These are phyloP conservation scores for Multifurca ochricompacta DNA, from an alignment of 768 basidiomycete genomes.

Conservation along the genomic window DNA sequence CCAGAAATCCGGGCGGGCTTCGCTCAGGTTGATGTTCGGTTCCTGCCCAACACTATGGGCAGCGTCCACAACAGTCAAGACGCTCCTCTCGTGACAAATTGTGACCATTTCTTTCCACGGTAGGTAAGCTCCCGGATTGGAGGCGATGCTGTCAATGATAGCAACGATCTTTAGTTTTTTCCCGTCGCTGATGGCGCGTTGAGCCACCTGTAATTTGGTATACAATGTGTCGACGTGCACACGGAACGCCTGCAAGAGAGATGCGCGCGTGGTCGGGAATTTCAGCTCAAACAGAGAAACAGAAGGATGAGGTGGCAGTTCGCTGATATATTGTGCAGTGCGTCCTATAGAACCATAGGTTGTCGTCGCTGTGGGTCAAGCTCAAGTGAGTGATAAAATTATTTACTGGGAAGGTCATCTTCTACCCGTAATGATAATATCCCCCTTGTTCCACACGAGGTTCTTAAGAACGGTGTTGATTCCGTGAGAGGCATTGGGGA, in stretches of 20 bases:
- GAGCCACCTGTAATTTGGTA: slow-evolving; percentile 5
- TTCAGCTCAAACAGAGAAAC: slow-evolving; percentile 41
- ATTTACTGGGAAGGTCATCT: slow-evolving; percentile 22
- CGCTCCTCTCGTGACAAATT: slow-evolving; percentile 54
- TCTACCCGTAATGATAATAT: slow-evolving; percentile 56
- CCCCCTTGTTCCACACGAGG: slow-evolving; percentile 57
- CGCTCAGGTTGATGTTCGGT: slow-evolving; percentile 46
- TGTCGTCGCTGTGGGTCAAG: slow-evolving; percentile 36
- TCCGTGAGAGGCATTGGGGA: slow-evolving; percentile 56
- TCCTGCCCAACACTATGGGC: slow-evolving; percentile 77
- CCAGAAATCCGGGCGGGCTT: slow-evolving; percentile 66
- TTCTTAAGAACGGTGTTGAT: slow-evolving; percentile 62
- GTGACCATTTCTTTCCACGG: slow-evolving; percentile 68
- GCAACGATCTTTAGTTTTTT: slow-evolving; percentile 47
- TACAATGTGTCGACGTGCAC: slow-evolving; percentile 30
- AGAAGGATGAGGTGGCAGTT: slow-evolving; percentile 46
- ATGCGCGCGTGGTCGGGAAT: slow-evolving; percentile 50
- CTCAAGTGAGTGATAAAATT: not conserved
- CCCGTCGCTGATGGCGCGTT: slow-evolving; percentile 17
- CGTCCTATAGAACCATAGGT: slow-evolving; percentile 50
- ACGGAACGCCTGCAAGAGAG: slow-evolving; percentile 46
- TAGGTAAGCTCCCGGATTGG: slow-evolving; percentile 51
- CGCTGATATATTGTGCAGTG: slow-evolving; percentile 46
- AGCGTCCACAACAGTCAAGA: slow-evolving; percentile 67
- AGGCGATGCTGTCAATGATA: slow-evolving; percentile 59